phyloP scores from a whole-genome alignment of 768 basidiomycete genomes.

The Rhizopogon rudus region DNA sequence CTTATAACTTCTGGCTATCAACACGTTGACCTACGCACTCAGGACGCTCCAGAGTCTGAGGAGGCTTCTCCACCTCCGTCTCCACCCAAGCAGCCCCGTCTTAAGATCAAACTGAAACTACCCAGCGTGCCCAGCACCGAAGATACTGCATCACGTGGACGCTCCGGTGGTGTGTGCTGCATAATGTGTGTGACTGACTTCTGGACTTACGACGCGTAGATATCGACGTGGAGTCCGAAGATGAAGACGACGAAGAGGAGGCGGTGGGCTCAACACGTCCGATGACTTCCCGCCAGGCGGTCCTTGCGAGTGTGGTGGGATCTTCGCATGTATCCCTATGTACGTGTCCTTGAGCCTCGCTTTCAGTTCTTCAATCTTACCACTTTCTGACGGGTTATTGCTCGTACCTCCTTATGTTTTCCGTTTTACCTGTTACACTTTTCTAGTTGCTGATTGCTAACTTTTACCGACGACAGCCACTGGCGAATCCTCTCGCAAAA shows the following conservation, averaged over 20 bases:
- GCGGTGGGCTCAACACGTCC: slow-evolving; percentile 26
- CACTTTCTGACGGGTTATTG: neutral
- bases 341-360: slow-evolving; percentile 14
- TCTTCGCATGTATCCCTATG: slow-evolving; percentile 65
- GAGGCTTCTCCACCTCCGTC: slow-evolving; percentile 29
- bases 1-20: slow-evolving; percentile 10
- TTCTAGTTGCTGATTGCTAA: neutral
- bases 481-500: slow-evolving; percentile 33
- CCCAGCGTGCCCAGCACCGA: slow-evolving; percentile 33
- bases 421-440: neutral
- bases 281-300: slow-evolving; percentile 63
- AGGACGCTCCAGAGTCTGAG: slow-evolving; percentile 30
- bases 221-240: slow-evolving; percentile 38
- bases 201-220: slow-evolving; percentile 16
- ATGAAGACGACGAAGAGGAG: slow-evolving; percentile 37
- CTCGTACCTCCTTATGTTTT: neutral
- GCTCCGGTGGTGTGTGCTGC: slow-evolving; percentile 17
- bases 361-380: neutral
- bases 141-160: slow-evolving; percentile 24
- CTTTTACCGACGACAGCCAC: neutral
- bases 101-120: slow-evolving; percentile 61
- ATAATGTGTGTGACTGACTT: neutral
- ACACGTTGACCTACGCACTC: slow-evolving; percentile 11
- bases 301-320: slow-evolving; percentile 63
- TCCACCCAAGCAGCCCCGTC: slow-evolving; percentile 33